A percentile compares a stretch with the other conserved stretches of the same genome.
Evolutionary conservation across 768 basidiomycete species (phyloP).

Genomic region (Pseudohyphozyma bogoriensis): DNA sequence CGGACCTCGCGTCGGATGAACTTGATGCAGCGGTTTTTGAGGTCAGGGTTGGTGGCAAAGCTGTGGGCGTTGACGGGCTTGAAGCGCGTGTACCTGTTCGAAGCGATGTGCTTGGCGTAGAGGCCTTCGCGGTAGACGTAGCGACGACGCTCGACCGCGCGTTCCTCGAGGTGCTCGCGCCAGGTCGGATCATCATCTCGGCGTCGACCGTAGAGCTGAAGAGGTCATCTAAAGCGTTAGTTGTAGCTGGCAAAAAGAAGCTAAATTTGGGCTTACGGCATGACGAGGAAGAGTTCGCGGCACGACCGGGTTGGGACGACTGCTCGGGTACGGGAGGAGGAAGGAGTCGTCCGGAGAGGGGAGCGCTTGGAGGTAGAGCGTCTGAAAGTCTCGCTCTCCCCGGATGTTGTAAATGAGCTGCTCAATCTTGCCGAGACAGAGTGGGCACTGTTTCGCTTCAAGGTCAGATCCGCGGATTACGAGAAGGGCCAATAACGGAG

Average conservation of each 20-base stretch:
- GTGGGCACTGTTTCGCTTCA: slow-evolving; percentile 16
- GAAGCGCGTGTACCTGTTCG: slow-evolving; percentile 31
- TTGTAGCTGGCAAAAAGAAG: no score
- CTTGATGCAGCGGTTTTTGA: slow-evolving; percentile 29
- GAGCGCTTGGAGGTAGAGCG: slow-evolving; percentile 20
- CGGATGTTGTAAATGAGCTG: slow-evolving; percentile 27
- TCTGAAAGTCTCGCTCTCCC: slow-evolving; percentile 17
- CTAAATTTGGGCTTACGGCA: no score
- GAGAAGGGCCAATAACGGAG: background rate
- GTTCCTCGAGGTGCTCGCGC: slow-evolving; percentile 20
- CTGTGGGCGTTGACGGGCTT: slow-evolving; percentile 18
- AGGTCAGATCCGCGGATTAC: background rate
- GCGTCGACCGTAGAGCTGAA: slow-evolving; percentile 17
- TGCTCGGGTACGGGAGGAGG: background rate
- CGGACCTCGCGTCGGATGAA: slow-evolving; percentile 31
- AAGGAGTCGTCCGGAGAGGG: background rate
- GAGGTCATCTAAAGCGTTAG: no score
- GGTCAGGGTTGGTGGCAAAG: slow-evolving; percentile 12
- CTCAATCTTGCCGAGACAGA: slow-evolving; percentile 27
- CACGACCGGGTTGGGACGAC: background rate
- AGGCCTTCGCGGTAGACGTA: slow-evolving; percentile 30
- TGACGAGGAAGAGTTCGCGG: slow-evolving; percentile 14
- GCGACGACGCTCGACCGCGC: slow-evolving; percentile 27
- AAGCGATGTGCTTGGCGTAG: slow-evolving; percentile 33
- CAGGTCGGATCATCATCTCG: slow-evolving; percentile 7